Conservation (phyloP, 176 grass and related monocot genomes). For the Calamus simplicifolius region DNA sequence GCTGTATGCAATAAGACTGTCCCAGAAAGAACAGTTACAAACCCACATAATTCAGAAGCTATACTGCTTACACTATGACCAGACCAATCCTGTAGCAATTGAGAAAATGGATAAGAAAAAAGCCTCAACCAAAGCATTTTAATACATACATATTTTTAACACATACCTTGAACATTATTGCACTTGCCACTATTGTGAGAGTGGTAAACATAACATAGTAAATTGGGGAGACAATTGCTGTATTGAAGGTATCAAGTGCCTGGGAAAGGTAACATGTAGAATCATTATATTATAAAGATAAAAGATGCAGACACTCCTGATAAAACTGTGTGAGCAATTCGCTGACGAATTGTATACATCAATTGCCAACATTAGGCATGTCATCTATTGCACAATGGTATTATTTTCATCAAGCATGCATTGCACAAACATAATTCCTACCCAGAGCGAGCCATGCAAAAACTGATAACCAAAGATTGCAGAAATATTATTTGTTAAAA, state of each 20-base stretch:
- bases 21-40: slow-evolving; percentile 84
- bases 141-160: neutral
- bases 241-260: slow-evolving; percentile 94
- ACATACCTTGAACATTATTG: slow-evolving; percentile 97
- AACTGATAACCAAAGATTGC: too few relatives aligned
- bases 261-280: slow-evolving; percentile 2
- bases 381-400: too few relatives aligned
- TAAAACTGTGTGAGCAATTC: too few relatives aligned
- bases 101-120: slow-evolving; percentile 16
- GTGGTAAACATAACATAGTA: slow-evolving; percentile 98
- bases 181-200: slow-evolving; percentile 82
- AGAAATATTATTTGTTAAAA: too few relatives aligned
- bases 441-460: too few relatives aligned
- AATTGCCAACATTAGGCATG: too few relatives aligned
- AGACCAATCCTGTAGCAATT: slow-evolving; percentile 60
- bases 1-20: slow-evolving; percentile 78
- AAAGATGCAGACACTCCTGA: too few relatives aligned
- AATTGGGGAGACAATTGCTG: slow-evolving; percentile 82
- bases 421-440: too few relatives aligned
- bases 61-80: slow-evolving; percentile 75
- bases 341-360: too few relatives aligned
- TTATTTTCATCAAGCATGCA: too few relatives aligned
- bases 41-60: slow-evolving; percentile 80
- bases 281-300: too few relatives aligned
- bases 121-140: neutral